Conservation (phyloP, 129 eudicot species). For the Helichrysum umbraculigerum region DNA sequence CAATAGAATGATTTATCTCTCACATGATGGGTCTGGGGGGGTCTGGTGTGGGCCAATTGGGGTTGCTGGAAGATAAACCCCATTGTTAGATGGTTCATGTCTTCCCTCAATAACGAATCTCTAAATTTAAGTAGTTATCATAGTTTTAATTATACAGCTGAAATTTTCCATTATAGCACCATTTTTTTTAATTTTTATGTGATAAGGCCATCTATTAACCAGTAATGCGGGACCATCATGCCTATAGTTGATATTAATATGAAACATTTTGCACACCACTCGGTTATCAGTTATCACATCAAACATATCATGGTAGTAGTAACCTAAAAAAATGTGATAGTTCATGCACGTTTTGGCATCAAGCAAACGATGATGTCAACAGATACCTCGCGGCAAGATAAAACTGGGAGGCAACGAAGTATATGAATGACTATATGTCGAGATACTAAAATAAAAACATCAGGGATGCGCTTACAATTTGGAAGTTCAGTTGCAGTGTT, state of each 20-base stretch:
- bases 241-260: not conserved
- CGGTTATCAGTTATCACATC: not conserved
- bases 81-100: too few relatives aligned
- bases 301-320: not conserved
- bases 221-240: not conserved
- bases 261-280: not conserved
- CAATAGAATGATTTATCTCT: too few relatives aligned
- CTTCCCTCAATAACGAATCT: too few relatives aligned
- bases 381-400: not conserved
- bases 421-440: not conserved
- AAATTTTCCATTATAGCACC: too few relatives aligned
- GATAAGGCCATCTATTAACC: not conserved
- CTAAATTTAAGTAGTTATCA: too few relatives aligned
- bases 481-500: slow-evolving; percentile 8
- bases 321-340: not conserved
- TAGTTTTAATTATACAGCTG: too few relatives aligned
- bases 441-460: not conserved
- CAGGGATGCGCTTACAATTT: slow-evolving; percentile 6
- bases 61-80: too few relatives aligned
- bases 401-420: not conserved
- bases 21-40: too few relatives aligned
- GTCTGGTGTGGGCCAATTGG: too few relatives aligned
- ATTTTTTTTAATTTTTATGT: too few relatives aligned
- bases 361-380: not conserved
- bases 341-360: too few relatives aligned